Evolutionary conservation across 2,329 filamentous ascomycete genomes (phyloP).

Genomic region (Epichloe elymi): DNA sequence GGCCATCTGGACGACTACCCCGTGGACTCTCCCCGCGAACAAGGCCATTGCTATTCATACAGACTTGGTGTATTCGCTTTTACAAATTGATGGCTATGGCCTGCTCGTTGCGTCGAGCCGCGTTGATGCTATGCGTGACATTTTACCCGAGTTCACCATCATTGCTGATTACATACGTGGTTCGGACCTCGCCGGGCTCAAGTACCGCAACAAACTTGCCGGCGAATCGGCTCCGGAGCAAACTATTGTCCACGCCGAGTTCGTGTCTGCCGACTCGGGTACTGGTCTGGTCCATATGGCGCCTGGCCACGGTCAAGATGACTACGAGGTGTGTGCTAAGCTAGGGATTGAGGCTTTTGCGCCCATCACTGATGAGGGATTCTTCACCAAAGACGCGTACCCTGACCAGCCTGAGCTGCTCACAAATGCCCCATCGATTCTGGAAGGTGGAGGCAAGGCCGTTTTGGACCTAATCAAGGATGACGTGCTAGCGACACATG

Average conservation of each 20-base stretch:
- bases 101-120: slow-evolving; percentile 62
- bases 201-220: slow-evolving; percentile 60
- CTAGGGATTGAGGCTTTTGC: slow-evolving; percentile 63
- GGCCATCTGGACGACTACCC: slow-evolving; percentile 98
- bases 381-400: slow-evolving; percentile 68
- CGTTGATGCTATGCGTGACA: slow-evolving; percentile 42
- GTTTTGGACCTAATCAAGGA: slow-evolving; percentile 57
- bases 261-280: slow-evolving; percentile 82
- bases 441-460: slow-evolving; percentile 53
- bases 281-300: slow-evolving; percentile 91
- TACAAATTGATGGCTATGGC: slow-evolving; percentile 43
- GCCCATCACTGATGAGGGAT: slow-evolving; percentile 69
- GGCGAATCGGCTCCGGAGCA: slow-evolving; percentile 43
- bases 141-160: slow-evolving; percentile 38
- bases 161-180: slow-evolving; percentile 48
- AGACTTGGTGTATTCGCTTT: slow-evolving; percentile 59
- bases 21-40: slow-evolving; percentile 94
- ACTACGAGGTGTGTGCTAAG: slow-evolving; percentile 69
- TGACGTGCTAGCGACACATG: slow-evolving; percentile 55
- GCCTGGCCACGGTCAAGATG: slow-evolving; percentile 91
- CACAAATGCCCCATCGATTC: slow-evolving; percentile 54
- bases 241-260: slow-evolving; percentile 69
- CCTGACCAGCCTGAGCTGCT: slow-evolving; percentile 55
- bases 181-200: slow-evolving; percentile 47
- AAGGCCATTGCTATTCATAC: slow-evolving; percentile 71